Evolutionary conservation across 1,139 yeast genomes (phyloP).

Genomic region (Geotrichum macrosporum): DNA sequence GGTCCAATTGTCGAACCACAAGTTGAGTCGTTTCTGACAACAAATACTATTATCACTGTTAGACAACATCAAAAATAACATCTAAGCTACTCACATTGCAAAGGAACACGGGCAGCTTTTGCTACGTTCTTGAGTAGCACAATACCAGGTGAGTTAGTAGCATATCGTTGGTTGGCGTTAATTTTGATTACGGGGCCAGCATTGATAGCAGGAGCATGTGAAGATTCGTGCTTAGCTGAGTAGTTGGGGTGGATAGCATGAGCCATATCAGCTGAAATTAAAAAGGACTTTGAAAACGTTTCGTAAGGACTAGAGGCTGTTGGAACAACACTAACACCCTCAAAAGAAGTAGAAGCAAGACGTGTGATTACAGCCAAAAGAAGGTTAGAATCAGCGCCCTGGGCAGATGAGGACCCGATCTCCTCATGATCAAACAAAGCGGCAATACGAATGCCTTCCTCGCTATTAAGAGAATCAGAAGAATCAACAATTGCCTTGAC

Average conservation of each 20-base stretch:
- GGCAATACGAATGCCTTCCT: constrained; percentile 59
- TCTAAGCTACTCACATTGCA: constrained; percentile 30
- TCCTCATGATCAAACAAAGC: constrained; percentile 92
- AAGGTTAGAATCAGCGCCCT: constrained; percentile 93
- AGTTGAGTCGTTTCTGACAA: constrained; percentile 84
- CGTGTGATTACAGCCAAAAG: constrained; percentile 73
- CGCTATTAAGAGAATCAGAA: constrained; percentile 41
- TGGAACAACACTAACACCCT: constrained; percentile 36
- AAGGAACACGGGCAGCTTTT: constrained; percentile 50
- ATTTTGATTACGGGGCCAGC: constrained; percentile 89
- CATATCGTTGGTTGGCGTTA: constrained; percentile 92
- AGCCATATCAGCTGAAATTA: constrained; percentile 92
- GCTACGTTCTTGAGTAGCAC: constrained; percentile 74
- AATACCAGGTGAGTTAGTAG: constrained; percentile 88
- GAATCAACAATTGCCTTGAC: constrained; percentile 65
- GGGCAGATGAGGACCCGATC: constrained; percentile 88
- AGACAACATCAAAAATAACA: background rate
- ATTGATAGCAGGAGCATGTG: constrained; percentile 77
- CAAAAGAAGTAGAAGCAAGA: constrained; percentile 48
- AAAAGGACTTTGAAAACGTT: constrained; percentile 75
- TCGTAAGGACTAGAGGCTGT: constrained; percentile 46
- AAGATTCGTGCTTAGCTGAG: constrained; percentile 63
- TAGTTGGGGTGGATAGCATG: constrained; percentile 97
- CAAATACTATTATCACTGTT: constrained; percentile 60
- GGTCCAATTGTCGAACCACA: constrained; percentile 99